phyloP scores from a whole-genome alignment of 2,329 filamentous ascomycete species.

The Juglanconis sp. region DNA sequence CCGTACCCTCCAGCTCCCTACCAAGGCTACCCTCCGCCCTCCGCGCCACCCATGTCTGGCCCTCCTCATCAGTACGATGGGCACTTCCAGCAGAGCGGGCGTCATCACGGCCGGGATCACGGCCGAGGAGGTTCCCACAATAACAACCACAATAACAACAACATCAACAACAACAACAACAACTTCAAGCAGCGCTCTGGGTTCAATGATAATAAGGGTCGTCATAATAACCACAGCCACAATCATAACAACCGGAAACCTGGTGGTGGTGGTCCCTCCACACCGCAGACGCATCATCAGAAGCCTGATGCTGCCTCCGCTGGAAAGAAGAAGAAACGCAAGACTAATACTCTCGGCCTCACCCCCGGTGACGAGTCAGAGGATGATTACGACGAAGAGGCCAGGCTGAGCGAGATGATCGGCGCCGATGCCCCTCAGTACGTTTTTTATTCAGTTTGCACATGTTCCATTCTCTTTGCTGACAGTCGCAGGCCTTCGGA shows the following conservation, averaged over 20 bases:
- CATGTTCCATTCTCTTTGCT: slow-evolving; percentile 11
- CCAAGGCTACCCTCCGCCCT: slow-evolving; percentile 37
- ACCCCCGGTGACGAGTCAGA: slow-evolving; percentile 65
- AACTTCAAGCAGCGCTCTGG: slow-evolving; percentile 32
- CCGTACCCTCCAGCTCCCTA: slow-evolving; percentile 29
- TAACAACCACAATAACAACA: slow-evolving; percentile 26
- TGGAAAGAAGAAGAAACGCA: slow-evolving; percentile 68
- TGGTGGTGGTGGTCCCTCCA: slow-evolving; percentile 24
- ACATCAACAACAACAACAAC: slow-evolving; percentile 22
- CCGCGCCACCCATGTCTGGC: slow-evolving; percentile 26
- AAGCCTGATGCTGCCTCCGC: slow-evolving; percentile 50
- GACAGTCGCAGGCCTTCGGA: slow-evolving; percentile 56
- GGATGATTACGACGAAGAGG: slow-evolving; percentile 70
- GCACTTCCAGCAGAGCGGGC: slow-evolving; percentile 33
- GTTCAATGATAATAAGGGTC: slow-evolving; percentile 37
- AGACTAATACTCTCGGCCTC: slow-evolving; percentile 68
- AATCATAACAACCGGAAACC: slow-evolving; percentile 29
- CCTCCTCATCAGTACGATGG: slow-evolving; percentile 26
- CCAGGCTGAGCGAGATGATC: slow-evolving; percentile 50
- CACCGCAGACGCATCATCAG: slow-evolving; percentile 36
- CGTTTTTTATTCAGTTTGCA: slow-evolving; percentile 26
- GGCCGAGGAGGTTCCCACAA: slow-evolving; percentile 37
- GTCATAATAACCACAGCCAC: slow-evolving; percentile 25
- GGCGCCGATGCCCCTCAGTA: slow-evolving; percentile 55
- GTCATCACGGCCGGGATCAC: slow-evolving; percentile 34